Percentiles rank a stretch among this genome's conserved stretches.
These are phyloP conservation scores for Colletotrichum sp. DNA, from an alignment of 2,329 filamentous ascomycete species.

Conservation along the genomic window DNA sequence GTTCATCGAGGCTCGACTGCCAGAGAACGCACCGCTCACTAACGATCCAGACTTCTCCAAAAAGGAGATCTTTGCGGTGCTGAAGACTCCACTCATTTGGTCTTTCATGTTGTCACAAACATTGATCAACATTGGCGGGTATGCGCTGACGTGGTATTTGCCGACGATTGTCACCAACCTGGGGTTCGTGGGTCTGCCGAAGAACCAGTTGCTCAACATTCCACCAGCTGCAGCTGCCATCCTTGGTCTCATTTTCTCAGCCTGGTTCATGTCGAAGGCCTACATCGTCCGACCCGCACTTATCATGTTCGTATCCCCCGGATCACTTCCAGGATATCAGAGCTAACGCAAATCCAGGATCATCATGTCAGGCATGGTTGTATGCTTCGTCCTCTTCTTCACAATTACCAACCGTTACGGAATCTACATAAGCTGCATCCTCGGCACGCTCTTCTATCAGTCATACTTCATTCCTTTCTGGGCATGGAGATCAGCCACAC, in stretches of 20 bases:
- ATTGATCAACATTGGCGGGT: conserved; percentile 44
- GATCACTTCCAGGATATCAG: fast-evolving
- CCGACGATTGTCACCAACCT: conserved; percentile 45
- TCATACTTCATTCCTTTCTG: conserved; percentile 51
- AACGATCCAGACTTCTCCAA: conserved; percentile 38
- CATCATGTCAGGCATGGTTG: conserved; percentile 42
- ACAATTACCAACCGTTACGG: conserved; percentile 39
- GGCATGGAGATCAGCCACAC: conserved; percentile 47
- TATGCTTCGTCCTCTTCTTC: conserved; percentile 48
- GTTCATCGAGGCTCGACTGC: conserved; percentile 40
- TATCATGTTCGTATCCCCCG: conserved; percentile 31
- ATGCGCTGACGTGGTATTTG: conserved; percentile 45
- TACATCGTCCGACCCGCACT: conserved; percentile 43
- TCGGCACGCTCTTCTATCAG: conserved; percentile 48
- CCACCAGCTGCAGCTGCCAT: conserved; percentile 46
- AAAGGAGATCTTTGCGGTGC: conserved; percentile 36
- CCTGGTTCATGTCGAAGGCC: conserved; percentile 39
- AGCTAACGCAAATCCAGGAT: conserved; percentile 22
- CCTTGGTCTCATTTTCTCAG: conserved; percentile 40
- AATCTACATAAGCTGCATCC: conserved; percentile 47
- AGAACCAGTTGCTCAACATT: conserved; percentile 50
- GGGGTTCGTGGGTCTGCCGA: conserved; percentile 44
- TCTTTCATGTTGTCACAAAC: conserved; percentile 29
- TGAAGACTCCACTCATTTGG: conserved; percentile 28
- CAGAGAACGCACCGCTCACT: conserved; percentile 41